These are phyloP conservation scores for Boletus rubescentipes DNA, from an alignment of 768 basidiomycete species.

Conservation along the genomic window DNA sequence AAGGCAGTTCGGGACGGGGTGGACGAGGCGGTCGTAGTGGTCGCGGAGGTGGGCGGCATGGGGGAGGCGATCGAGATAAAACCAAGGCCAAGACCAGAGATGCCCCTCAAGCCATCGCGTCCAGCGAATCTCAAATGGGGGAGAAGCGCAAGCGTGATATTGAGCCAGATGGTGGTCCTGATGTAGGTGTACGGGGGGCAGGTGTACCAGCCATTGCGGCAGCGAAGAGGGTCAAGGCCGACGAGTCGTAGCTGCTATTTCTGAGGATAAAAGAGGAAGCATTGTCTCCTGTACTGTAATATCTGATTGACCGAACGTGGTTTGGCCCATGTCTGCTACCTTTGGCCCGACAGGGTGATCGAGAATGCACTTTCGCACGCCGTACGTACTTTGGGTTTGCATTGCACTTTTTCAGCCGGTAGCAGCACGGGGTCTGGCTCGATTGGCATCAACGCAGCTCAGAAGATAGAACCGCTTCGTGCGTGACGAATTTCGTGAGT, in stretches of 20 bases:
- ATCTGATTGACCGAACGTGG: no score
- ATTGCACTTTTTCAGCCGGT: no score
- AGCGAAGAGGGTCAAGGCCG: conserved; percentile 43
- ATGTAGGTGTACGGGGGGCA: conserved; percentile 62
- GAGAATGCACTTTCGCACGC: no score
- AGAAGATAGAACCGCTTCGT: no score
- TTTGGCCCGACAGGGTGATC: no score
- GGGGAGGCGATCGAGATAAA: conserved; percentile 24
- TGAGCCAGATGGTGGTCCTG: conserved; percentile 76
- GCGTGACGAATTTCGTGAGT: no score
- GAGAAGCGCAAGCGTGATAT: conserved; percentile 77
- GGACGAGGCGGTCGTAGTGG: conserved; percentile 43
- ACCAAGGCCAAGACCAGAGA: conserved; percentile 14
- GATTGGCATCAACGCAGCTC: no score
- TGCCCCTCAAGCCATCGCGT: conserved; percentile 21
- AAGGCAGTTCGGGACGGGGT: conserved; percentile 39
- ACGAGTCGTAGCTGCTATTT: conserved; percentile 26
- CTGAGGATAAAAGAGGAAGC: background rate
- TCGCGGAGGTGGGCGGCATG: conserved; percentile 20
- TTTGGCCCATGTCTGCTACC: no score
- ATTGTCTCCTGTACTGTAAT: conserved; percentile 14
- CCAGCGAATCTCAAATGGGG: conserved; percentile 49
- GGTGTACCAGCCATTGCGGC: conserved; percentile 49
- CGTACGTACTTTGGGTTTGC: no score
- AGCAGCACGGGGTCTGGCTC: no score